Evolutionary conservation across 495 filamentous ascomycete genomes (phyloP).

Genomic region (Aspergillus mulundensis): DNA sequence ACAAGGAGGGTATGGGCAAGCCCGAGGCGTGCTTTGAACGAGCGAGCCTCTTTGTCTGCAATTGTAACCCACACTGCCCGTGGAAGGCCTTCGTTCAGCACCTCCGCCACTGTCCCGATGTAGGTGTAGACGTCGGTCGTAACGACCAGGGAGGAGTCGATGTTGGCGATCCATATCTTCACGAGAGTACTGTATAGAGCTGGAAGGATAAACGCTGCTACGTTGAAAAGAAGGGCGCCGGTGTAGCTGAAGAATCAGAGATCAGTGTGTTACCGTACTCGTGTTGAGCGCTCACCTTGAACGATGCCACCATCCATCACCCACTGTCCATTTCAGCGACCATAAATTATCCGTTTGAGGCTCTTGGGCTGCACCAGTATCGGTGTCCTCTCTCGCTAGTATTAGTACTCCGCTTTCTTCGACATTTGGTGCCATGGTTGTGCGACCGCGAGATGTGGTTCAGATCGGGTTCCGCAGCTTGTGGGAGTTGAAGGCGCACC

Average conservation of each 20-base stretch:
- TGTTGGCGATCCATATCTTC: conserved; percentile 72
- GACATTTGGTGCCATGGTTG: neutral
- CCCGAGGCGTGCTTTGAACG: conserved; percentile 46
- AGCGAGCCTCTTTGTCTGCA: conserved; percentile 58
- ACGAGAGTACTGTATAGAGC: conserved; percentile 66
- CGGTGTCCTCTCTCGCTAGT: neutral
- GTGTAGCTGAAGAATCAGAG: conserved; percentile 36
- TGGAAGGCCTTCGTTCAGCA: conserved; percentile 72
- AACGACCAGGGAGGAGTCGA: conserved; percentile 61
- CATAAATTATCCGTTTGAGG: neutral
- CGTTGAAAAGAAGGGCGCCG: conserved; percentile 60
- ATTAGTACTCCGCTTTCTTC: neutral
- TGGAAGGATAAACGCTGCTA: conserved; percentile 60
- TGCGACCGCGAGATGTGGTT: neutral
- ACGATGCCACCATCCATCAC: conserved; percentile 11
- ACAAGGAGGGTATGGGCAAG: conserved; percentile 63
- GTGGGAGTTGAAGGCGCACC: neutral
- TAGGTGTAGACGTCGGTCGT: conserved; percentile 65
- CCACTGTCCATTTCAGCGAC: conserved; percentile 8
- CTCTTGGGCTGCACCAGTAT: neutral
- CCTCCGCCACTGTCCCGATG: conserved; percentile 61
- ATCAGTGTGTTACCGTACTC: neutral
- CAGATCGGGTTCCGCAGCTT: neutral
- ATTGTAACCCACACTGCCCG: conserved; percentile 67
- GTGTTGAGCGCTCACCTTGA: conserved; percentile 3